Evolutionary conservation across 2,329 filamentous ascomycete genomes (phyloP).

Genomic region (Fusarium incarnatum): DNA sequence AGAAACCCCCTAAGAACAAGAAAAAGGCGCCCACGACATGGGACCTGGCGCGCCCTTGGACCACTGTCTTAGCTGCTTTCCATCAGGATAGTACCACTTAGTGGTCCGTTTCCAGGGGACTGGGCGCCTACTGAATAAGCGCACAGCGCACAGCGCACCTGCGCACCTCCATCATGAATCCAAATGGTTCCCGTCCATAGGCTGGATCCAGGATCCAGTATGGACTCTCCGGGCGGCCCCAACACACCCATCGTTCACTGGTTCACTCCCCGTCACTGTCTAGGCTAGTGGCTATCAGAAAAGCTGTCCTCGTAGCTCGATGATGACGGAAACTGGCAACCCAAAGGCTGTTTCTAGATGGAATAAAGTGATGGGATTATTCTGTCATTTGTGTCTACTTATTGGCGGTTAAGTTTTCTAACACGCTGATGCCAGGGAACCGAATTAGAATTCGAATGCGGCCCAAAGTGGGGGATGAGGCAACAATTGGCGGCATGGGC

Average conservation of each 20-base stretch:
- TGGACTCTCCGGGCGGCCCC: background rate
- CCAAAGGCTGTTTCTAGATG: background rate
- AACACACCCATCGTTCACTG: constrained; percentile 2
- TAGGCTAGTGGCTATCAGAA: background rate
- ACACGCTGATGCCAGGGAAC: background rate
- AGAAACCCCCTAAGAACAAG: background rate
- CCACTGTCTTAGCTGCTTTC: background rate
- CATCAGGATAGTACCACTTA: constrained; percentile 14
- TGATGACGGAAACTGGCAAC: background rate
- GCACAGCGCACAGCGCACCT: constrained; percentile 17
- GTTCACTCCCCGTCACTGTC: constrained; percentile 1
- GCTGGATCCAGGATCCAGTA: background rate
- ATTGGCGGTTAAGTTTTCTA: background rate
- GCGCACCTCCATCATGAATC: background rate
- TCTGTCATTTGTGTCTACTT: background rate
- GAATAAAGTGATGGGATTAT: background rate
- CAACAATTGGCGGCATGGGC: constrained; percentile 29
- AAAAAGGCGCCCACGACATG: constrained; percentile 4
- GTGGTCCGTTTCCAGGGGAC: constrained; percentile 17
- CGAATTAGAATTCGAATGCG: constrained; percentile 30
- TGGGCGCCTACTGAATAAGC: constrained; percentile 19
- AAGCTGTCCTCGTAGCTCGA: background rate
- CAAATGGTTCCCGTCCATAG: background rate
- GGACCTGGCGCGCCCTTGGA: constrained; percentile 7
- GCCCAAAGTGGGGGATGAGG: constrained; percentile 42